These are phyloP conservation scores for Penicillium atrosanguineum DNA, from an alignment of 495 filamentous ascomycete genomes.

Conservation along the genomic window DNA sequence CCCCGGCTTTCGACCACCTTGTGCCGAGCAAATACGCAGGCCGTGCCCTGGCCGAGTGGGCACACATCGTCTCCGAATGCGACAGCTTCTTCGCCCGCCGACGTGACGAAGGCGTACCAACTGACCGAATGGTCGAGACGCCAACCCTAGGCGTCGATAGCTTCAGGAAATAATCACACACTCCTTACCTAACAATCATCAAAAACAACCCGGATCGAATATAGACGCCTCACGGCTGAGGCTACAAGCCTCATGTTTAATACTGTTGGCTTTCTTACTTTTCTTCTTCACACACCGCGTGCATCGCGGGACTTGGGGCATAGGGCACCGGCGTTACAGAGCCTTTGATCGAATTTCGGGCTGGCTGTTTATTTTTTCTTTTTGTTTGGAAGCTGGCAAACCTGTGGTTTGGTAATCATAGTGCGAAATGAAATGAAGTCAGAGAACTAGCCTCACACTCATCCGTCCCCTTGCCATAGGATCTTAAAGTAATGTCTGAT, in stretches of 20 bases:
- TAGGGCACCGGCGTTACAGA: conserved; percentile 25
- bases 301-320: conserved; percentile 28
- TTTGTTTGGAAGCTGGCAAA: conserved; percentile 15
- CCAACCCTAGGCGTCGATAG: conserved; percentile 83
- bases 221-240: conserved; percentile 17
- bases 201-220: background rate
- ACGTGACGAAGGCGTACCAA: conserved; percentile 78
- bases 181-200: background rate
- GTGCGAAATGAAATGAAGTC: background rate
- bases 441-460: background rate
- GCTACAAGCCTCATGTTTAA: conserved; percentile 1
- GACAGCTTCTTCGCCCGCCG: conserved; percentile 90
- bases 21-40: conserved; percentile 71
- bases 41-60: conserved; percentile 90
- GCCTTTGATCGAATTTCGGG: conserved; percentile 4
- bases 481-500: background rate
- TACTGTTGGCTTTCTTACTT: conserved; percentile 11
- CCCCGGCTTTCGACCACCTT: conserved; percentile 25
- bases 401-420: conserved; percentile 19
- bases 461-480: no score
- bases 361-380: conserved; percentile 5
- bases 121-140: conserved; percentile 76
- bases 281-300: conserved; percentile 18
- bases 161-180: conserved; percentile 56
- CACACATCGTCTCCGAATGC: conserved; percentile 77